phyloP scores from a whole-genome alignment of 129 eudicot genomes.

The Dittrichia graveolens region DNA sequence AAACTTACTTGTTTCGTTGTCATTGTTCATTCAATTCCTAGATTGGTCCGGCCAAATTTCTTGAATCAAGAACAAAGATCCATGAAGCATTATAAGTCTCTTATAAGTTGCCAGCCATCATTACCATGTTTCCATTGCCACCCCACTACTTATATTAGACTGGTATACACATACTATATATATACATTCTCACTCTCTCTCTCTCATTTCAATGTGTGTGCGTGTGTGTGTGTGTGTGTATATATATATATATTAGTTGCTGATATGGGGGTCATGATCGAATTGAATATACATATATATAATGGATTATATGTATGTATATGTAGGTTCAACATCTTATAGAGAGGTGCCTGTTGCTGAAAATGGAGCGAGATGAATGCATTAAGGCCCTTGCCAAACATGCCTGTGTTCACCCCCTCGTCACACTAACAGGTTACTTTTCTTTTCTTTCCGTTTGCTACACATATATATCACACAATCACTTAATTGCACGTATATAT shows the following conservation, averaged over 20 bases:
- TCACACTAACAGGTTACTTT: constrained; percentile 59
- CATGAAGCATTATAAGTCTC: constrained; percentile 10
- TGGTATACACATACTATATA: constrained; percentile 41
- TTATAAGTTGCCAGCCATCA: constrained; percentile 31
- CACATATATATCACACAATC: neutral
- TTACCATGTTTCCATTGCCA: constrained; percentile 83
- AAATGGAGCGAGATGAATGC: constrained; percentile 67
- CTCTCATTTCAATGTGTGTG: too few relatives aligned
- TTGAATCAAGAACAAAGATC: constrained; percentile 25
- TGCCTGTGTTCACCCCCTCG: constrained; percentile 55
- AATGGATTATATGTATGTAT: neutral
- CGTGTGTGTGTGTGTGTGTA: neutral
- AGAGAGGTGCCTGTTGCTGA: constrained; percentile 76
- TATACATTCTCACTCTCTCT: neutral
- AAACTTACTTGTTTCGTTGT: constrained; percentile 18
- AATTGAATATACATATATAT: too few relatives aligned
- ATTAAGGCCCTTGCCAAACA: constrained; percentile 62
- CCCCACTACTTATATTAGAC: constrained; percentile 72
- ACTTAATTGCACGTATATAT: neutral
- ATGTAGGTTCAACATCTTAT: constrained; percentile 76
- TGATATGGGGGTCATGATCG: neutral
- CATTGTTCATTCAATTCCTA: constrained; percentile 7
- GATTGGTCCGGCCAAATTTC: constrained; percentile 14
- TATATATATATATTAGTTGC: neutral
- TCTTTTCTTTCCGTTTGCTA: neutral